These are phyloP conservation scores for Cryptosporidium canis DNA, from an alignment of 169 alveolate genomes.

Conservation along the genomic window DNA sequence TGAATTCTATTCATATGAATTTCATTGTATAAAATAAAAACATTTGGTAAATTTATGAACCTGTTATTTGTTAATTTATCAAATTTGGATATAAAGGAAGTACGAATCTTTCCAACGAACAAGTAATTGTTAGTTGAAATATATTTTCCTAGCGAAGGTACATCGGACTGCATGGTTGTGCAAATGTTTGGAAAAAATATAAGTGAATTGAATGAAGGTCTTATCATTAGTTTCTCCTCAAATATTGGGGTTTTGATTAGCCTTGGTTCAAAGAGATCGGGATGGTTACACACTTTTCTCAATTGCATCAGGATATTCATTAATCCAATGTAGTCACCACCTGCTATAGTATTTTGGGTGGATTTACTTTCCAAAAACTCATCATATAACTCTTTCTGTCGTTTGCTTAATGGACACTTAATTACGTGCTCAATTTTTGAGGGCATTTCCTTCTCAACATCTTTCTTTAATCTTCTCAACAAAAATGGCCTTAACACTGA, in stretches of 20 bases:
- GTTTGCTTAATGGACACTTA: conserved; percentile 89
- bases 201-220: background rate
- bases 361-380: conserved; percentile 91
- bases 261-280: conserved; percentile 96
- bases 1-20: conserved; percentile 2
- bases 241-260: conserved; percentile 87
- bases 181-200: background rate
- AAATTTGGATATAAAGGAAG: background rate
- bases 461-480: conserved; percentile 95
- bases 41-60: conserved; percentile 20
- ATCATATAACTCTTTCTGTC: conserved; percentile 95
- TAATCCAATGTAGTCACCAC: conserved; percentile 92
- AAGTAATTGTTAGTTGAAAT: conserved; percentile 12
- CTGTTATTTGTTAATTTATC: conserved; percentile 14
- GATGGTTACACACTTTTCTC: conserved; percentile 99
- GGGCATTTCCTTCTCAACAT: conserved; percentile 99
- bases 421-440: conserved; percentile 95
- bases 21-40: conserved; percentile 42
- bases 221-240: conserved; percentile 13
- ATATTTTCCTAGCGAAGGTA: conserved; percentile 13
- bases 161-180: conserved; percentile 19
- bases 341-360: conserved; percentile 81
- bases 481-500: conserved; percentile 96
- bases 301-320: conserved; percentile 96
- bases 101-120: background rate